Base-by-base conservation (phyloP, 768 basidiomycete genomes). In the Lanmaoa rubissima region DNA sequence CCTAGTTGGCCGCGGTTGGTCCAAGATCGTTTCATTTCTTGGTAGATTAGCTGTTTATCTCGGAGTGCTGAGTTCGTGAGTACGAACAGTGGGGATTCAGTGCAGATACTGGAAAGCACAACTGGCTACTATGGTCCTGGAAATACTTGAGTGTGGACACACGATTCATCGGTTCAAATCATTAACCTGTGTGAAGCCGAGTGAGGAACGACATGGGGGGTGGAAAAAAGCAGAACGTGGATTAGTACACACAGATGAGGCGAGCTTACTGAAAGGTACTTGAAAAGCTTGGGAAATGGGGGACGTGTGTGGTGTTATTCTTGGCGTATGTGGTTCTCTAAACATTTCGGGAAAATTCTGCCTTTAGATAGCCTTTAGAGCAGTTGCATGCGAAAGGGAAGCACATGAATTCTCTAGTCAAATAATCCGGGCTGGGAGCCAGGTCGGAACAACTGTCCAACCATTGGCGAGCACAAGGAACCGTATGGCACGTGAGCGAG, bases 321-420 rank as follows among this genome's bases (percentile, higher is more conserved):
- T 31, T 43, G 46, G 53, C 8, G 43, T 21, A 43, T 32, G 46
- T 40, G 31, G 41, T 59, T 54, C 51, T 48, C 35, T 50, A 17
- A 19, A 28, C 5, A 31, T 26, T n/a, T 38, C 17, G 45, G 51
- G 35, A 26, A 53, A 41, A 43, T 38, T 38, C 50, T 47, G 26
- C 42, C 44, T 60, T 57, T 39, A 28, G 55, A 48, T 65, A 54
- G 54, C 42, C 11, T 64, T 59, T 63, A 48, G 51, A 58, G 52
- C 26, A 39, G 48, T 52, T 17, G 41, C 46, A 57, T 51, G 61
- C 34, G 58, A 46, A 58, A 50, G 48, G 51, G 57, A 60, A 58
- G 31, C 36, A 32, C 6, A 32, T 39, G 24, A 12, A 8, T 48
- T n/a, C 4, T 7, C n/a, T 16, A 19, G 21, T 26, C 26, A 14